These are phyloP conservation scores for Lachnellula cervina DNA, from an alignment of 2,329 filamentous ascomycete species.

Conservation along the genomic window DNA sequence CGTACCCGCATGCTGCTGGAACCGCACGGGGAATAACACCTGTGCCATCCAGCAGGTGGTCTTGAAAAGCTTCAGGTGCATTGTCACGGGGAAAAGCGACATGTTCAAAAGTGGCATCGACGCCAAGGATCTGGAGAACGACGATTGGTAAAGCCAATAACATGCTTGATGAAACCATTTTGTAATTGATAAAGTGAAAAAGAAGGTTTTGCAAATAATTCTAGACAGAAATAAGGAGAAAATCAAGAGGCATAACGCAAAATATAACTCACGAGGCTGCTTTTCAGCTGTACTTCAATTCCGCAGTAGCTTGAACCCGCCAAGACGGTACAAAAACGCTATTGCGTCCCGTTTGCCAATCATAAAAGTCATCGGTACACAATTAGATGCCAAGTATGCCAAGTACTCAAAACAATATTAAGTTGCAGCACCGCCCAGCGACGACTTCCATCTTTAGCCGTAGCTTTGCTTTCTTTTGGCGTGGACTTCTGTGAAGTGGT, in stretches of 20 bases:
- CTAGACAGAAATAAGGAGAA: no score
- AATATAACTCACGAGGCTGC: neutral
- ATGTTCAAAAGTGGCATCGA: conserved; percentile 2
- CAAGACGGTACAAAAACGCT: neutral
- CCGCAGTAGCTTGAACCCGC: neutral
- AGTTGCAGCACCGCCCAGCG: neutral
- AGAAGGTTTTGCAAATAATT: neutral
- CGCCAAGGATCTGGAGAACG: conserved; percentile 1
- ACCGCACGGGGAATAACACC: neutral
- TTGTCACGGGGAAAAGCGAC: conserved; percentile 2
- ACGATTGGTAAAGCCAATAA: neutral
- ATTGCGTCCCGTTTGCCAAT: conserved; percentile 1
- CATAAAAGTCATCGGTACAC: neutral
- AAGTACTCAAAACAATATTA: neutral
- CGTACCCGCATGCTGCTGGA: conserved; percentile 3
- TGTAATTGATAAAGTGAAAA: neutral
- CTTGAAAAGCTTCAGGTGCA: neutral
- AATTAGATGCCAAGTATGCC: neutral
- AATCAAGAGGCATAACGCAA: neutral
- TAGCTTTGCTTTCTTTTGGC: neutral
- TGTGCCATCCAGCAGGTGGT: neutral
- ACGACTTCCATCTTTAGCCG: neutral
- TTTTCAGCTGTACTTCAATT: neutral
- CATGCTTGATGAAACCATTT: neutral
- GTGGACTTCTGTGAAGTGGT: neutral